Base-by-base conservation (phyloP, 2,329 filamentous ascomycete species). In the Seiridium unicorne region DNA sequence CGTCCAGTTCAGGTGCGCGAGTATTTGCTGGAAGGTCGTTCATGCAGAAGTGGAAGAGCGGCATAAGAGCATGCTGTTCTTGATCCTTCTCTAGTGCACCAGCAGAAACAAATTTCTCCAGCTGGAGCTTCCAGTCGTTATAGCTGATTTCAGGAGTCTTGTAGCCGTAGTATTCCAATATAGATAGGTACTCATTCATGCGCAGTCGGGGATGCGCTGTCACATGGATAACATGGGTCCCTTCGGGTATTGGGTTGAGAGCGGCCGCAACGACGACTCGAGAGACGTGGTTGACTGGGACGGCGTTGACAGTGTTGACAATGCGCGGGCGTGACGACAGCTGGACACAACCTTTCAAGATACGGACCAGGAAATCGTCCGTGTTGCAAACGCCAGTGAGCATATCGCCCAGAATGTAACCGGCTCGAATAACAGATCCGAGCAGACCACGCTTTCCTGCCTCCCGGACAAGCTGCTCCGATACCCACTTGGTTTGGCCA, bases 331-430 rank as follows among this genome's bases (percentile, higher is more conserved):
- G 83, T 3, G 82, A 81, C 2, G 79, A 79, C 3, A 97, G 81
- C 74, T 98, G 93, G 55, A 96, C 80, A 69, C 92, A 96, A 60
- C 92, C 93, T 78, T 97, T 97, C 60, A 89, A 78, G 77, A 97
- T 86, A 44, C 94, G 87, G 64, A 97, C 84, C 5, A 98, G 78
- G 79, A 97, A 98, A 75, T 97, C 94, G 70, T 98, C 94, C 1
- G 88, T 93, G 73, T 89, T 92, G 72, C 79, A 90, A 63, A 85
- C 84, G 56, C 93, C 93, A 10, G 84, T 87, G 49, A 80, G 75
- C 1, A 85, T 83, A 71, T 93, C 87, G 32, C 93, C 94, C 3
- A 90, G 82, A 44, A 97, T 87, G 72, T 97, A 97, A 36, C 94
- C 93, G 3, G 94, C 89, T 10, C 94, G 87, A 54, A 97, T 81